Evolutionary conservation across 192 early-diverging fungal species (phyloP).

Genomic region (Phycomyces blakesleeanus): DNA sequence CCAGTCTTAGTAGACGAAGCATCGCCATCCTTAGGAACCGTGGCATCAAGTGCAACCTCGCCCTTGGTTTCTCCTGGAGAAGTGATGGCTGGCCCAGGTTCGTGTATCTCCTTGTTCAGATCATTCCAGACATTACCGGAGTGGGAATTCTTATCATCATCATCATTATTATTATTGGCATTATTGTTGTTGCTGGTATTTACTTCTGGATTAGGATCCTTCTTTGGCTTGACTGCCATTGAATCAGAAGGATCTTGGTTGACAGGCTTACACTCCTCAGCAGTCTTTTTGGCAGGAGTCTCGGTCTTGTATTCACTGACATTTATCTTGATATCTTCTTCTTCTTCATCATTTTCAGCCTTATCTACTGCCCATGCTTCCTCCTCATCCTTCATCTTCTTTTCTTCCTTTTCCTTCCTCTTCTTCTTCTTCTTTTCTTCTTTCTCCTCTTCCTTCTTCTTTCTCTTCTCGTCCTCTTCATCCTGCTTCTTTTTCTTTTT

Average conservation of each 20-base stretch:
- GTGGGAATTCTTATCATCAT: not conserved
- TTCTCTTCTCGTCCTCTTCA: too few relatives aligned
- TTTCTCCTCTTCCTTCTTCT: too few relatives aligned
- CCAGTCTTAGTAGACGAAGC: not conserved
- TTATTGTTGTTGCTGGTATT: too few relatives aligned
- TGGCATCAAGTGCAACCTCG: conserved; percentile 22
- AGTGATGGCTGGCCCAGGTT: conserved; percentile 28
- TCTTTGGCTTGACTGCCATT: too few relatives aligned
- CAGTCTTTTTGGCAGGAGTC: not conserved
- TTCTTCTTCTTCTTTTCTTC: too few relatives aligned
- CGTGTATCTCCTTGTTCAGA: conserved; percentile 27
- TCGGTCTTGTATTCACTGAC: not conserved
- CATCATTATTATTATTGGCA: too few relatives aligned
- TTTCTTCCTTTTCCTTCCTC: too few relatives aligned
- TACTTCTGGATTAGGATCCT: too few relatives aligned
- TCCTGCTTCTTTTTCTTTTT: not conserved
- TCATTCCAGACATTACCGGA: conserved; percentile 18
- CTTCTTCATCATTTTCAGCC: conserved; percentile 3
- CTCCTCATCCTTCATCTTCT: too few relatives aligned
- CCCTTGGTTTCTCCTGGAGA: conserved; percentile 13
- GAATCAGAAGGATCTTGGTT: not conserved
- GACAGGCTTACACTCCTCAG: not conserved
- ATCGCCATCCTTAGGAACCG: conserved; percentile 7
- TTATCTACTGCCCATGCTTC: too few relatives aligned
- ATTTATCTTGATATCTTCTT: not conserved